A percentile compares a stretch with the other conserved stretches of the same genome.
phyloP scores from a whole-genome alignment of 495 filamentous ascomycete genomes.

The Aspergillus biplanus region DNA sequence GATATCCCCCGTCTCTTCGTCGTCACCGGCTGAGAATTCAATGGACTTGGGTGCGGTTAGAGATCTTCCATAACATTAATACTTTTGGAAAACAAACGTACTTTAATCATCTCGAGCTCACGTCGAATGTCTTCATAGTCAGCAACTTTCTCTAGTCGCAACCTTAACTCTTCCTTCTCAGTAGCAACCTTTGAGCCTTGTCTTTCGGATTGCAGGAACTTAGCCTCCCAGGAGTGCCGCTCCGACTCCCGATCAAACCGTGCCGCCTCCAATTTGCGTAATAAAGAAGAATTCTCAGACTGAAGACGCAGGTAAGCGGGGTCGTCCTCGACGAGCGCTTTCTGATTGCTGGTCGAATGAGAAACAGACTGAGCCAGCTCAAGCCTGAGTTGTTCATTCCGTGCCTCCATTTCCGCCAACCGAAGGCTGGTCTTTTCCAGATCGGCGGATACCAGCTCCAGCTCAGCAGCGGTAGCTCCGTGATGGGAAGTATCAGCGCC shows the following conservation, averaged over 20 bases:
- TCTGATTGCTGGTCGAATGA: slow-evolving; percentile 62
- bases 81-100: slow-evolving; percentile 26
- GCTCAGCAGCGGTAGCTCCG: slow-evolving; percentile 80
- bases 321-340: slow-evolving; percentile 75
- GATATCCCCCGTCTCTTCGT: slow-evolving; percentile 61
- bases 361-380: slow-evolving; percentile 89
- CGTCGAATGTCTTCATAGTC: slow-evolving; percentile 97
- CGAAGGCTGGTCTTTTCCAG: slow-evolving; percentile 86
- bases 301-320: slow-evolving; percentile 80
- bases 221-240: slow-evolving; percentile 72
- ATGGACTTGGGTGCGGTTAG: slow-evolving; percentile 63
- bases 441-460: slow-evolving; percentile 91
- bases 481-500: slow-evolving; percentile 56
- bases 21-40: slow-evolving; percentile 89
- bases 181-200: slow-evolving; percentile 55
- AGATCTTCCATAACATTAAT: not conserved
- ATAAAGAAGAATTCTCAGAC: slow-evolving; percentile 88
- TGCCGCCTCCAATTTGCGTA: slow-evolving; percentile 82
- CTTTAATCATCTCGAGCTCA: slow-evolving; percentile 92
- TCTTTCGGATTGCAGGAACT: slow-evolving; percentile 55
- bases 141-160: slow-evolving; percentile 82
- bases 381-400: slow-evolving; percentile 90
- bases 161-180: slow-evolving; percentile 76
- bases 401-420: slow-evolving; percentile 87
- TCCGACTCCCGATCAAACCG: slow-evolving; percentile 80